A percentile compares a stretch with the other conserved stretches of the same genome.
Evolutionary conservation across 192 early-diverging fungal genomes (phyloP).

Genomic region (Gonapodya prolifera): DNA sequence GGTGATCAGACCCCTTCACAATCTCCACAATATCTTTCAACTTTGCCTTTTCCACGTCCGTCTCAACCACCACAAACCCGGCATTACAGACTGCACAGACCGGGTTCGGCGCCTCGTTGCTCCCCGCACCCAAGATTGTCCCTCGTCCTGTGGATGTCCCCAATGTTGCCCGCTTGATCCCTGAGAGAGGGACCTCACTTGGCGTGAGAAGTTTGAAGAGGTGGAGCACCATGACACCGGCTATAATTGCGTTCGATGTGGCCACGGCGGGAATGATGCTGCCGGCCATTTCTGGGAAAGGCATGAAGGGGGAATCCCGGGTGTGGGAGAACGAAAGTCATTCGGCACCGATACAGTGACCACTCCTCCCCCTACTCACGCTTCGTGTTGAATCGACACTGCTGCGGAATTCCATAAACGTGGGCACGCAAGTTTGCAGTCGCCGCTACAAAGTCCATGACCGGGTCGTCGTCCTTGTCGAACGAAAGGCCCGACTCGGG

Average conservation of each 20-base stretch:
- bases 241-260: constrained; percentile 93
- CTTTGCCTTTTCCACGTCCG: constrained; percentile 44
- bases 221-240: constrained; percentile 84
- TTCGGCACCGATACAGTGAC: background rate
- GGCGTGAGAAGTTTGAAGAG: constrained; percentile 55
- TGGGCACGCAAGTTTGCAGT: constrained; percentile 75
- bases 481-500: constrained; percentile 49
- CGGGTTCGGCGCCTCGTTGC: constrained; percentile 60
- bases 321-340: background rate
- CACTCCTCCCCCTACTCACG: constrained; percentile 27
- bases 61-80: constrained; percentile 42
- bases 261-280: constrained; percentile 98
- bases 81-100: constrained; percentile 64
- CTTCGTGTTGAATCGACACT: constrained; percentile 79
- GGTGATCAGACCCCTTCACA: constrained; percentile 21
- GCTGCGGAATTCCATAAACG: constrained; percentile 66
- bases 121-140: constrained; percentile 29
- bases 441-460: constrained; percentile 89
- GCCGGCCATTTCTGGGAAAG: constrained; percentile 80
- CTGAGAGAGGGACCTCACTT: background rate
- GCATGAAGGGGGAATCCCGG: background rate
- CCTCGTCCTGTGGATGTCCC: background rate
- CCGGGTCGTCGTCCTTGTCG: constrained; percentile 91
- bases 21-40: constrained; percentile 55
- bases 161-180: background rate